These are phyloP conservation scores for Monocercomonoides exilis DNA, from an alignment of 78 protist genomes.

Conservation along the genomic window DNA sequence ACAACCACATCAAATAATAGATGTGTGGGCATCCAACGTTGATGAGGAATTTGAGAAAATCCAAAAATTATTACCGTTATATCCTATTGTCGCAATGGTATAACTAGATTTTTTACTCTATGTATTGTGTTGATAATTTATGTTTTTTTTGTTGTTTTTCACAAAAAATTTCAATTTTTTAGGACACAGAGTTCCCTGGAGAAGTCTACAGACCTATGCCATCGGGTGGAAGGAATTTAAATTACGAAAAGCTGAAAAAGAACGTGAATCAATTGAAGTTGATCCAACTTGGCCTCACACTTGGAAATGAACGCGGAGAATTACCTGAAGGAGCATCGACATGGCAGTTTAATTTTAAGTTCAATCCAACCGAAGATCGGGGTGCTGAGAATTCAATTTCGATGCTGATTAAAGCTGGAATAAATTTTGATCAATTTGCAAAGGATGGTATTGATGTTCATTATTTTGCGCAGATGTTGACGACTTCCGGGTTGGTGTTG, in stretches of 20 bases:
- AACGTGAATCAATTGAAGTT: slow-evolving; percentile 12
- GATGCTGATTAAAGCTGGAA: slow-evolving; percentile 7
- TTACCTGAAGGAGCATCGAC: background rate
- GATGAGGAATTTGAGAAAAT: too few species aligned
- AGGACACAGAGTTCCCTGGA: slow-evolving; percentile 11
- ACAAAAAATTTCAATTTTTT: too few species aligned
- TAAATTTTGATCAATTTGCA: slow-evolving; percentile 7
- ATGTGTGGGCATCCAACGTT: too few species aligned
- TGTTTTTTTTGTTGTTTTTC: too few species aligned
- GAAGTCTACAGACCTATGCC: background rate
- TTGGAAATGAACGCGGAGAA: slow-evolving; percentile 2
- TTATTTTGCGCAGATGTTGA: slow-evolving; percentile 6
- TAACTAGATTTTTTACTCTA: too few species aligned
- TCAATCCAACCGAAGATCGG: too few species aligned
- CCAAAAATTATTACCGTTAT: too few species aligned
- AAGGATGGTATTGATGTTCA: slow-evolving; percentile 1
- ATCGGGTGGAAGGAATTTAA: too few species aligned
- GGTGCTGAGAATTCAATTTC: slow-evolving; percentile 13
- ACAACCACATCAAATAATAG: too few species aligned
- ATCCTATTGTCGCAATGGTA: too few species aligned
- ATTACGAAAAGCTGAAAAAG: background rate
- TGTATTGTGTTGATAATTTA: too few species aligned
- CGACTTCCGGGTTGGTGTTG: background rate
- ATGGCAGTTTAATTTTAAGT: slow-evolving; percentile 33
- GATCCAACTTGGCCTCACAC: slow-evolving; percentile 24